A percentile compares a stretch with the other conserved stretches of the same genome.
These are phyloP conservation scores for Cordyceps pruinosa DNA, from an alignment of 2,329 filamentous ascomycete genomes.

Conservation along the genomic window DNA sequence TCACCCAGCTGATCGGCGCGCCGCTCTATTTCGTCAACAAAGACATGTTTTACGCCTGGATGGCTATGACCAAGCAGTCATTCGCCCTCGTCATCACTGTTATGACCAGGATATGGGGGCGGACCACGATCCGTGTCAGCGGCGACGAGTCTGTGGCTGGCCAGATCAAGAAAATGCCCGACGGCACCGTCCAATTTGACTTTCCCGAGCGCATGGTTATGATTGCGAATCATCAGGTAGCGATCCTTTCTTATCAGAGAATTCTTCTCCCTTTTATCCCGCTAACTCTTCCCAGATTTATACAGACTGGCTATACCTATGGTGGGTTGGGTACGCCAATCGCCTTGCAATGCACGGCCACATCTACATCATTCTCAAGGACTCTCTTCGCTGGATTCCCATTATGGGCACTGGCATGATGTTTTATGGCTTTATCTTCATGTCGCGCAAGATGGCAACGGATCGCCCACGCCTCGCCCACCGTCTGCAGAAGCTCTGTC, in stretches of 20 bases:
- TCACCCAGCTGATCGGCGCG: constrained; percentile 68
- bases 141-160: constrained; percentile 73
- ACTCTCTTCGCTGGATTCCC: constrained; percentile 75
- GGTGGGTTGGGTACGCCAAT: constrained; percentile 87
- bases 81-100: constrained; percentile 74
- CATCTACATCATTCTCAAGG: constrained; percentile 85
- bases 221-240: constrained; percentile 78
- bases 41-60: constrained; percentile 77
- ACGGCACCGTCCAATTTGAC: constrained; percentile 68
- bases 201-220: constrained; percentile 78
- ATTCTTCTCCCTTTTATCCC: constrained; percentile 14
- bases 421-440: constrained; percentile 85
- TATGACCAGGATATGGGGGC: constrained; percentile 83
- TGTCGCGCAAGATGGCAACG: constrained; percentile 80
- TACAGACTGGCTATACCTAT: constrained; percentile 86
- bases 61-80: constrained; percentile 78
- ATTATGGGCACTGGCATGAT: constrained; percentile 74
- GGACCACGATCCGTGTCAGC: constrained; percentile 73
- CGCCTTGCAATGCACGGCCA: constrained; percentile 71
- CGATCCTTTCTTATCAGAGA: neutral
- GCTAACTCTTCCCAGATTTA: constrained; percentile 51
- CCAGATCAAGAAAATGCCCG: constrained; percentile 61
- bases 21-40: constrained; percentile 71
- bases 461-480: constrained; percentile 71
- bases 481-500: constrained; percentile 63